phyloP scores from a whole-genome alignment of 805 yeast species.

The Saturnispora quitensis region DNA sequence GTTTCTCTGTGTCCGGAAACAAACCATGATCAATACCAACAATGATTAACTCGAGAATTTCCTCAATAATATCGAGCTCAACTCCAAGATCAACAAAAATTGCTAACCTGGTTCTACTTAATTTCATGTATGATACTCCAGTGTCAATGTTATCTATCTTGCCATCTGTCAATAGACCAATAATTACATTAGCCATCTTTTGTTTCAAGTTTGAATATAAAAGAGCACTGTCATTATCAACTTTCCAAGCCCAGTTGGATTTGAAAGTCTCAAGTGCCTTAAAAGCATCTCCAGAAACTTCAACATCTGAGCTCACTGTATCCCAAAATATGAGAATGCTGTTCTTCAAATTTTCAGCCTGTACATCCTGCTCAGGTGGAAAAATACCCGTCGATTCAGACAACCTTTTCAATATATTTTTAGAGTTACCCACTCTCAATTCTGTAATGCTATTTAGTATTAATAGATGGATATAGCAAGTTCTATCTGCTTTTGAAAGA shows the following conservation, averaged over 20 bases:
- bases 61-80: constrained; percentile 2
- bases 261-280: neutral
- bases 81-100: neutral
- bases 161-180: neutral
- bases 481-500: constrained; percentile 40
- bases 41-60: neutral
- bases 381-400: constrained; percentile 20
- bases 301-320: neutral
- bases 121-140: neutral
- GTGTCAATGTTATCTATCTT: neutral
- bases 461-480: constrained; percentile 43
- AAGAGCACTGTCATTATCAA: neutral
- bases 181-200: neutral
- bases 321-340: constrained; percentile 1
- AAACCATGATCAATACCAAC: constrained; percentile 11
- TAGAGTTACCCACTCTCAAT: constrained; percentile 32
- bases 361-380: neutral
- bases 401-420: constrained; percentile 24
- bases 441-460: constrained; percentile 54
- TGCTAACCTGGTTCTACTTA: neutral
- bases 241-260: constrained; percentile 6
- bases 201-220: constrained; percentile 1
- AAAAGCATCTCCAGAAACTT: neutral
- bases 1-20: constrained; percentile 12
- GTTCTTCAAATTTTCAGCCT: neutral